phyloP scores from a whole-genome alignment of 2,329 filamentous ascomycete genomes.

The Thermothelomyces thermophilus region DNA sequence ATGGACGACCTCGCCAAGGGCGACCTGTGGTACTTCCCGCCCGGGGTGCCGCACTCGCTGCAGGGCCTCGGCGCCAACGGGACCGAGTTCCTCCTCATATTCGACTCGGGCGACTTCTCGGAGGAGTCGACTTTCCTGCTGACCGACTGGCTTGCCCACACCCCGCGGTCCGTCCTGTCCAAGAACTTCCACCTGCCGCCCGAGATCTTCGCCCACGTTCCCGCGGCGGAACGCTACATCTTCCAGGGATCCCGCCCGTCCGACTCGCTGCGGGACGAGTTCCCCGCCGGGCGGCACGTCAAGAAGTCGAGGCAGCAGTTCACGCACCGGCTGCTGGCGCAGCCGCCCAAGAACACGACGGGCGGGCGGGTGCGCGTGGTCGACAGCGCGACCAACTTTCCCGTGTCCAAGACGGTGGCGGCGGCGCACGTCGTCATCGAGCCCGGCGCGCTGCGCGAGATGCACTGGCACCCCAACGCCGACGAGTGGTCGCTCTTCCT shows the following conservation, averaged over 20 bases:
- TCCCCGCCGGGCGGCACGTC: slow-evolving; percentile 52
- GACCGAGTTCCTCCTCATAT: slow-evolving; percentile 44
- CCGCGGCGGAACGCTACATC: slow-evolving; percentile 66
- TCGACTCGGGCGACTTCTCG: slow-evolving; percentile 45
- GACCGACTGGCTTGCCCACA: slow-evolving; percentile 68
- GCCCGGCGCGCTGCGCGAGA: slow-evolving; percentile 66
- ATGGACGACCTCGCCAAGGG: slow-evolving; percentile 70
- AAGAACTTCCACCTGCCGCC: slow-evolving; percentile 71
- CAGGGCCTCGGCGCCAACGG: slow-evolving; percentile 63
- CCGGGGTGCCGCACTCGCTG: slow-evolving; percentile 69
- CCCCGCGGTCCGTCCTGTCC: slow-evolving; percentile 59
- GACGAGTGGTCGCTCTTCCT: slow-evolving; percentile 82
- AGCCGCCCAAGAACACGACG: slow-evolving; percentile 57
- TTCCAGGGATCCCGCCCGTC: slow-evolving; percentile 60
- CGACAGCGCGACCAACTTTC: slow-evolving; percentile 71
- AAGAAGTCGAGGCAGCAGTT: slow-evolving; percentile 63
- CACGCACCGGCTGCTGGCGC: slow-evolving; percentile 64
- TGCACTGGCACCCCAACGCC: slow-evolving; percentile 76
- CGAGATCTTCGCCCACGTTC: slow-evolving; percentile 63
- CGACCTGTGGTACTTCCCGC: slow-evolving; percentile 76
- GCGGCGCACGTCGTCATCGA: slow-evolving; percentile 66
- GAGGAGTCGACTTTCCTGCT: slow-evolving; percentile 65
- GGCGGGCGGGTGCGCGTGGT: slow-evolving; percentile 69
- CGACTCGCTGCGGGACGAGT: slow-evolving; percentile 58
- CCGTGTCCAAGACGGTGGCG: slow-evolving; percentile 64